Evolutionary conservation across 345 rosid genomes (phyloP).

Genomic region (Salix koriyanagi): DNA sequence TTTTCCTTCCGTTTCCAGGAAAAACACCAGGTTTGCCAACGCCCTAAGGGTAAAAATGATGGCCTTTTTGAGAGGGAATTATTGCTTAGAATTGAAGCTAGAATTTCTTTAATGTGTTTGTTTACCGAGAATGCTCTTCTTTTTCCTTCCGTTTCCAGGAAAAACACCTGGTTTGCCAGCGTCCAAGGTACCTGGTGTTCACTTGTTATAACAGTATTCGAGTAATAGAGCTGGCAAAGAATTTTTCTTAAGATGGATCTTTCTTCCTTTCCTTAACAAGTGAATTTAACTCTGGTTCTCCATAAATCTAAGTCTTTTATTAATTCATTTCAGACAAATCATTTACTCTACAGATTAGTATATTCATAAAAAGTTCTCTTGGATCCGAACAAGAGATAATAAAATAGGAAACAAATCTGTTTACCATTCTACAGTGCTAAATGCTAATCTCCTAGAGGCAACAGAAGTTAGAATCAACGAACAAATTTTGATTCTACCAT

Average conservation of each 20-base stretch:
- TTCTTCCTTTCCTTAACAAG: not conserved
- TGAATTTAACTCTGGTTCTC: not conserved
- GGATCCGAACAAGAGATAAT: not conserved
- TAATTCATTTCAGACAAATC: not conserved
- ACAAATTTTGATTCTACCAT: not conserved
- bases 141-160: not conserved
- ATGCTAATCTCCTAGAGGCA: too few species aligned
- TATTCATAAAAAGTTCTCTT: not conserved
- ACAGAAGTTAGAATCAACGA: not conserved
- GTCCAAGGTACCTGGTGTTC: not conserved
- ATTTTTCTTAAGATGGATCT: not conserved
- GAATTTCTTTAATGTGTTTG: not conserved
- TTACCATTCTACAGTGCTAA: too few species aligned
- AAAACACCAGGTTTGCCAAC: too few species aligned
- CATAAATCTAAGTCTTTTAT: too few species aligned
- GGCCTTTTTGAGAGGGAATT: not conserved
- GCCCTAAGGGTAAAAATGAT: not conserved
- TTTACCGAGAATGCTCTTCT: not conserved
- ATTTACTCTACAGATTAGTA: not conserved
- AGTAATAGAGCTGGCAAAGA: not conserved
- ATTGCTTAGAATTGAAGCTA: constrained; percentile 22
- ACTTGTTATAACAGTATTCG: not conserved
- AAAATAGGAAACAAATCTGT: too few species aligned
- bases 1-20: too few species aligned
- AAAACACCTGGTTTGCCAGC: not conserved